Percentiles rank a stretch among this genome's conserved stretches.
phyloP scores from a whole-genome alignment of 306 rosid genomes.

The Quercus glauca region DNA sequence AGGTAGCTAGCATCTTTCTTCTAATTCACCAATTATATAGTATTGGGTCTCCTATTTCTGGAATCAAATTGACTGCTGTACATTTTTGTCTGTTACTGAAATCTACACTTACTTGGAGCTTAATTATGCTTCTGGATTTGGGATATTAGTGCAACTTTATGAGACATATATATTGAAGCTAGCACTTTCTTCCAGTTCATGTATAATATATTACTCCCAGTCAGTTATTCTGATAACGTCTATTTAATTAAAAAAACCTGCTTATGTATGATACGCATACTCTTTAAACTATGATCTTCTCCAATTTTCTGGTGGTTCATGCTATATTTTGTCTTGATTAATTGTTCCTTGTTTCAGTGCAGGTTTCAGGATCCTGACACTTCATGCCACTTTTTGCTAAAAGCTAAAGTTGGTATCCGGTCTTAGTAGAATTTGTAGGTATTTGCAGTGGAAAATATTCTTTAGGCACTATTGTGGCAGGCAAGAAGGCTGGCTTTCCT shows the following conservation, averaged over 20 bases:
- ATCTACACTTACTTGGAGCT: not conserved
- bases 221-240: not conserved
- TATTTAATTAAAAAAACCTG: not conserved
- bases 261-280: conserved; percentile 3
- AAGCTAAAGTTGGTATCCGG: not conserved
- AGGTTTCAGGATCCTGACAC: conserved; percentile 24
- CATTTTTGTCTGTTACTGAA: too few relatives aligned
- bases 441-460: not conserved
- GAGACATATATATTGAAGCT: conserved; percentile 1
- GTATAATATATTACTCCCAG: conserved; percentile 1
- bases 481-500: conserved; percentile 5
- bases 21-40: too few relatives aligned
- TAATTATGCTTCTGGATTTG: conserved; percentile 12
- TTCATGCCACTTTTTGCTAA: conserved; percentile 13
- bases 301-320: not conserved
- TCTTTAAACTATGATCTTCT: conserved; percentile 1
- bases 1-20: too few relatives aligned
- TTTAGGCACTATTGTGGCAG: conserved; percentile 4
- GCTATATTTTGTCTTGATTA: not conserved
- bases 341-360: conserved; percentile 23
- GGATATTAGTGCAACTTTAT: conserved; percentile 1
- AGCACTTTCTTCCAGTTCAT: not conserved
- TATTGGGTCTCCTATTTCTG: too few relatives aligned
- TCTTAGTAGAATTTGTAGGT: not conserved
- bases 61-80: too few relatives aligned